Percentiles rank a stretch among this genome's conserved stretches.
Evolutionary conservation across 2,329 filamentous ascomycete genomes (phyloP).

Genomic region (Paraphoma sp.): DNA sequence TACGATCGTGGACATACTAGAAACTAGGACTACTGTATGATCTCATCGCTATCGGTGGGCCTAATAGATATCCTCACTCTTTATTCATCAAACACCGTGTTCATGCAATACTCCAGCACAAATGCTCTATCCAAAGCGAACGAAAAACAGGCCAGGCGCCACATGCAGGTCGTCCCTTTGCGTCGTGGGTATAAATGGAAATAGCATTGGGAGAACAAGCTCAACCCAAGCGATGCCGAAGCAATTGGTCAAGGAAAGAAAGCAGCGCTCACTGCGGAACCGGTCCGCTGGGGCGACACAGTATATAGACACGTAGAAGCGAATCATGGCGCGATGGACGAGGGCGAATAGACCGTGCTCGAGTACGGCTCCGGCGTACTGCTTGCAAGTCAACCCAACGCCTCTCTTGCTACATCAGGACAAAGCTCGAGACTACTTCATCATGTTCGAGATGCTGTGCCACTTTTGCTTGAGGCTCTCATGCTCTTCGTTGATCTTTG

Average conservation of each 20-base stretch:
- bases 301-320: conserved; percentile 42
- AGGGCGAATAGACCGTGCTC: conserved; percentile 22
- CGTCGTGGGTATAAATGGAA: conserved; percentile 33
- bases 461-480: conserved; percentile 58
- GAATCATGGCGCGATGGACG: conserved; percentile 36
- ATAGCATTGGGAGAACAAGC: background rate
- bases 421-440: conserved; percentile 41
- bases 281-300: background rate
- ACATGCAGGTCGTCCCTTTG: conserved; percentile 14
- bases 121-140: conserved; percentile 21
- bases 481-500: conserved; percentile 56
- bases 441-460: conserved; percentile 55
- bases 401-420: conserved; percentile 17
- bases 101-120: conserved; percentile 16
- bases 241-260: conserved; percentile 8
- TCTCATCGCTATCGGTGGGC: background rate
- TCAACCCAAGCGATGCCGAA: conserved; percentile 8
- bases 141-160: conserved; percentile 13
- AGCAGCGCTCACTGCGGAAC: background rate
- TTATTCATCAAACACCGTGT: conserved; percentile 8
- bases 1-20: conserved; percentile 1
- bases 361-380: conserved; percentile 27
- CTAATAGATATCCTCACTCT: background rate
- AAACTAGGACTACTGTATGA: conserved; percentile 8
- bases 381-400: conserved; percentile 29